Evolutionary conservation across 1,139 yeast genomes (phyloP), one percentile per base, ranked within the genome.

Genomic region (Scheffersomyces quercinus): DNA sequence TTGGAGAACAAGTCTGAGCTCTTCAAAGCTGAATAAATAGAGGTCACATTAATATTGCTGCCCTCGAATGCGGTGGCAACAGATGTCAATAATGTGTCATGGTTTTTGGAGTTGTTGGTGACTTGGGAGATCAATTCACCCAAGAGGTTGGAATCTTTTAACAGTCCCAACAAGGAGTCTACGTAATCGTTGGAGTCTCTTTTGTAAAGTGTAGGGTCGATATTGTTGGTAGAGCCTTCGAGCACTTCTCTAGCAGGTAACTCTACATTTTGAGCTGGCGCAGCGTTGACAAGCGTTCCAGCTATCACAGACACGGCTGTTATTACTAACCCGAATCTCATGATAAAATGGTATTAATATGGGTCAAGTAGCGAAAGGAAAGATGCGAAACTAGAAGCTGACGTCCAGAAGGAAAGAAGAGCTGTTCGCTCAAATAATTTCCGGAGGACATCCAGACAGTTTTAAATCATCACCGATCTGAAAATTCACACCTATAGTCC

Each of bases 11-110:
- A 50, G 10, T 58, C 60, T 13, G 56, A 48, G 30, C 47, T 41
- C 20, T 54, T 46, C 40, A 62, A 51, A n/a, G 60, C 53, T 32
- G 47, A 40, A 24, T 45, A 42, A 34, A 65, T 48, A 12, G 56
- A 35, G 14, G 50, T 43, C 12, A 47, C 49, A 42, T 60, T 59
- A 38, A 64, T 54, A 26, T 49, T 48, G 9, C 53, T 50, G 26
- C 49, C 37, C 7, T 55, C 48, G 34, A 65, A 52, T 33, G 56
- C 53, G 16, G 44, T 42, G 20, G 44, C 45, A 8, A 55, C 52
- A 8, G 53, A 49, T 12, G 45, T 47, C 11, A 51, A 45, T 5
- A 59, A 40, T 10, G 53, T 44, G 32, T 51, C 48, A 5, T 49
- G 36, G 29, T 50, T 45, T 26, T 50, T 46, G 3, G 61, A 50